Evolutionary conservation across 495 filamentous ascomycete genomes (phyloP).

Genomic region (Talaromyces borbonicus): DNA sequence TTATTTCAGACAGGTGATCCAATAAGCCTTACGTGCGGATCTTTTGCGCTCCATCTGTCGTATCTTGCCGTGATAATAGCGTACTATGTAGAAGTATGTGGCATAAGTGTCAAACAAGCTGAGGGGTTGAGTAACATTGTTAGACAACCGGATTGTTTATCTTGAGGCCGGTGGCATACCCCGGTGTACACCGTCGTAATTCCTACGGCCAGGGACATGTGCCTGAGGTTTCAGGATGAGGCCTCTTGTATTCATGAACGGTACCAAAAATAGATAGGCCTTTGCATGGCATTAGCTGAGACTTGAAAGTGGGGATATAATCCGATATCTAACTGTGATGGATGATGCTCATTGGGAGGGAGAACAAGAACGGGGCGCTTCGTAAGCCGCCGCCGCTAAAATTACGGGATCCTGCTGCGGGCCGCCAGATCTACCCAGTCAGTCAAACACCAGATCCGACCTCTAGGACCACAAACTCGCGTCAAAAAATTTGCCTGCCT

Average conservation of each 20-base stretch:
- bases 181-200: not conserved
- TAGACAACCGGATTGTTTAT: not conserved
- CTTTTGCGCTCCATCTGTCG: not conserved
- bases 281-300: not conserved
- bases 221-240: not conserved
- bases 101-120: not conserved
- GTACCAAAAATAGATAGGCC: not conserved
- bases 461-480: not conserved
- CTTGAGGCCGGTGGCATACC: not conserved
- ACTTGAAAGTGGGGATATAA: not conserved
- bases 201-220: not conserved
- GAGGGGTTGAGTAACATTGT: not conserved
- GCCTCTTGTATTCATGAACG: not conserved
- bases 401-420: not conserved
- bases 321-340: not conserved
- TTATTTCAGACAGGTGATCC: not conserved
- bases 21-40: not conserved
- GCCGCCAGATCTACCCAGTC: constrained; percentile 1
- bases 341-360: not conserved
- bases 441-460: constrained; percentile 1
- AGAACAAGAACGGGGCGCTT: not conserved
- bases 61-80: not conserved
- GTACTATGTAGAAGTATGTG: not conserved
- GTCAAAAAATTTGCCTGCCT: constrained; percentile 2
- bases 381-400: not conserved